These are phyloP conservation scores for Candida hungchunana DNA, from an alignment of 805 yeast species.

Conservation along the genomic window DNA sequence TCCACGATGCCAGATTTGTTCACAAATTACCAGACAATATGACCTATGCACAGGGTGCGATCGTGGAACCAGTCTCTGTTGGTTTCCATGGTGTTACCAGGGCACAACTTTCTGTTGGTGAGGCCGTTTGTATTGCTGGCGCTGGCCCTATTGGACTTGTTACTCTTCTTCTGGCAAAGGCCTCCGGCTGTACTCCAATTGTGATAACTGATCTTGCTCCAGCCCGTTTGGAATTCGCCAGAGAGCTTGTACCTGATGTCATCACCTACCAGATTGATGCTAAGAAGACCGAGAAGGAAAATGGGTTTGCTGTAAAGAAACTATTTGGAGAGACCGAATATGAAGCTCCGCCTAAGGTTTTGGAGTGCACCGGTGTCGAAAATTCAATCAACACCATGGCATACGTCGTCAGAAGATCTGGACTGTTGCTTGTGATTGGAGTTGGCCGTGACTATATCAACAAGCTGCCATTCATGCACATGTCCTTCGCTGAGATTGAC, in stretches of 20 bases:
- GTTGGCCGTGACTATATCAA: conserved; percentile 44
- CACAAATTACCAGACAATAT: conserved; percentile 37
- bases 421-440: conserved; percentile 45
- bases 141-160: conserved; percentile 60
- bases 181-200: conserved; percentile 50
- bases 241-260: conserved; percentile 41
- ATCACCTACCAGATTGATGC: conserved; percentile 40
- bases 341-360: conserved; percentile 38
- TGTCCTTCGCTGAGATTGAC: conserved; percentile 48
- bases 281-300: conserved; percentile 31
- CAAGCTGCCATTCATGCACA: conserved; percentile 51
- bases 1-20: conserved; percentile 31
- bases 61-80: conserved; percentile 52
- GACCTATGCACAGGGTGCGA: conserved; percentile 50
- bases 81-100: conserved; percentile 49
- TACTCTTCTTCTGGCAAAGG: conserved; percentile 43
- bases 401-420: conserved; percentile 44
- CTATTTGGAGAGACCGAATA: conserved; percentile 34
- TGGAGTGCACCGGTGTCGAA: conserved; percentile 56
- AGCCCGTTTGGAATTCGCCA: conserved; percentile 43
- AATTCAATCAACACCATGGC: conserved; percentile 43
- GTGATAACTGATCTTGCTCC: conserved; percentile 45
- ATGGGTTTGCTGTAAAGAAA: conserved; percentile 34
- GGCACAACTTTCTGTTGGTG: conserved; percentile 45
- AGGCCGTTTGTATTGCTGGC: conserved; percentile 45